Evolutionary conservation across 2,329 filamentous ascomycete species (phyloP).

Genomic region (Pseudogymnoascus sp.): DNA sequence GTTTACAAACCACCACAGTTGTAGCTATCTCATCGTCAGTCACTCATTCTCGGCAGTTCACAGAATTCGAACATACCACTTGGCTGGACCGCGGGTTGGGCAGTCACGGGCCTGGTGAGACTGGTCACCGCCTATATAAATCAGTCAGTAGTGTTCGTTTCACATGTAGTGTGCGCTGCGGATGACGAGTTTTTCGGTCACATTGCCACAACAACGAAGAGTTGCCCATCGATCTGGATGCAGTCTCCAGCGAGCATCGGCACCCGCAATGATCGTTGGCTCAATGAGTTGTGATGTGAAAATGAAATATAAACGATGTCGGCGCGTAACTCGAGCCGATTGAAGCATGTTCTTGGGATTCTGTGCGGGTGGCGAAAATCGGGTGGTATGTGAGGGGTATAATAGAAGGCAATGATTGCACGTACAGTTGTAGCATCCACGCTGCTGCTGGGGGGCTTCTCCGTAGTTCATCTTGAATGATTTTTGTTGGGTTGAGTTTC

Average conservation of each 20-base stretch:
- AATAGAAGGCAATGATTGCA: conserved; percentile 21
- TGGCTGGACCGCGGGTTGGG: conserved; percentile 73
- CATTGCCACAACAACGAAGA: neutral
- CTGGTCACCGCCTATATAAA: conserved; percentile 55
- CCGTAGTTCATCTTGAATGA: conserved; percentile 27
- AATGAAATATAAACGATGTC: neutral
- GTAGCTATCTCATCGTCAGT: conserved; percentile 46
- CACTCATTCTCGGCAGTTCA: conserved; percentile 9
- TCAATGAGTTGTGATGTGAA: neutral
- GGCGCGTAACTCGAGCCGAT: neutral
- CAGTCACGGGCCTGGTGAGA: conserved; percentile 78
- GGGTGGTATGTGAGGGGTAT: neutral
- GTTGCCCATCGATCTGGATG: neutral
- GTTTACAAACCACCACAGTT: conserved; percentile 63
- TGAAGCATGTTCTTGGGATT: neutral
- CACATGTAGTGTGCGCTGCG: neutral
- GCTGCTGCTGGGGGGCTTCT: conserved; percentile 25
- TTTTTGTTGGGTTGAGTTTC: conserved; percentile 10
- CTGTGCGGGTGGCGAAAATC: neutral
- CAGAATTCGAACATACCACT: conserved; percentile 52
- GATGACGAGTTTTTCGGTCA: neutral
- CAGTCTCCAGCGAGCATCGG: neutral
- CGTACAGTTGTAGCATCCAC: conserved; percentile 45
- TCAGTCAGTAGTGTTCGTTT: neutral
- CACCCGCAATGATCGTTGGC: neutral